Conservation (phyloP, 345 rosid species). For the Raphanus sativus region DNA sequence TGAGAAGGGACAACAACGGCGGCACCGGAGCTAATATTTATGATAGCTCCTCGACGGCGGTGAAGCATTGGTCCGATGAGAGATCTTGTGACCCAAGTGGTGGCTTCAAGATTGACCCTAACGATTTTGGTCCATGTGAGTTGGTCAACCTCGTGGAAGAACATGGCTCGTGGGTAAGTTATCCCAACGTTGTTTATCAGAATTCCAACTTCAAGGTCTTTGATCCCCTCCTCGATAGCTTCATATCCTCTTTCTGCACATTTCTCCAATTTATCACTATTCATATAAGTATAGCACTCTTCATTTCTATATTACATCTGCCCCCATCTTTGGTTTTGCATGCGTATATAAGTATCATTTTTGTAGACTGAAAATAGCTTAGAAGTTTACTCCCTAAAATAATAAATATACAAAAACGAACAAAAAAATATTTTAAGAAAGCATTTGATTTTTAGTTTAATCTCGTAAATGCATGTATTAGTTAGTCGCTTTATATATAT, state of each 20-base stretch:
- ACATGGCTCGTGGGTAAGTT: conserved; percentile 72
- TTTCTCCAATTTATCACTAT: background rate
- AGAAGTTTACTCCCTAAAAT: background rate
- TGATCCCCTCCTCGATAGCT: conserved; percentile 50
- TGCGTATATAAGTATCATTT: background rate
- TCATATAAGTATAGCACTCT: background rate
- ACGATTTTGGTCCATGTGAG: conserved; percentile 59
- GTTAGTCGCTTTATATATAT: background rate
- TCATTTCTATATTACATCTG: too few species aligned
- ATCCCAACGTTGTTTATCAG: conserved; percentile 85
- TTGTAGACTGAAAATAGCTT: background rate
- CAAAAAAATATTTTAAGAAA: background rate
- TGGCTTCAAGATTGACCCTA: conserved; percentile 67
- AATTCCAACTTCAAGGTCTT: conserved; percentile 65
- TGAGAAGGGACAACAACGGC: conserved; percentile 84
- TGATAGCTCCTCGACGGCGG: conserved; percentile 73
- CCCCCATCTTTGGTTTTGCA: background rate
- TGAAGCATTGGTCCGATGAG: conserved; percentile 64
- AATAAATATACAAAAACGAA: background rate
- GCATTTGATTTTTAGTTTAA: background rate
- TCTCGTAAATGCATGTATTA: background rate
- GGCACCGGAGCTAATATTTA: conserved; percentile 85
- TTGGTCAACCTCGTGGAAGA: conserved; percentile 81
- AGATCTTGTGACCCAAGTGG: conserved; percentile 54
- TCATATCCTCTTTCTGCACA: conserved; percentile 30